Evolutionary conservation across 1,139 yeast genomes (phyloP), one percentile per base, ranked within the genome.

Genomic region (Sugiyamaella grinbergsii): DNA sequence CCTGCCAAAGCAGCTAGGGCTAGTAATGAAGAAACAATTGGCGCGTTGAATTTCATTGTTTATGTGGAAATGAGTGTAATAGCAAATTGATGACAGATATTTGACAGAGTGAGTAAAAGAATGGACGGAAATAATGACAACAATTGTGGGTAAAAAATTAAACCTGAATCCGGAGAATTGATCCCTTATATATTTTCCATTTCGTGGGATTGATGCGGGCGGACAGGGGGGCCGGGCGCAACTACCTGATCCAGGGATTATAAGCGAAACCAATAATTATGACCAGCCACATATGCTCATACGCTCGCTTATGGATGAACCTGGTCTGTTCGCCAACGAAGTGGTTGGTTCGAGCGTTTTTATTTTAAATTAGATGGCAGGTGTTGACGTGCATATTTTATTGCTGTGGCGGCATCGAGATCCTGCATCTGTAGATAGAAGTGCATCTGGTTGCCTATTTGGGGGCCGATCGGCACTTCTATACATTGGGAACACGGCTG

Each of bases 1-100:
- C 50, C 52, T 4, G 51, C 50, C 1, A 50, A 32, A 16, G 40
- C 37, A 18, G 49, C 41, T n/a, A 47, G 33, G 10, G 49, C 29
- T 13, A 47, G 34, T 28, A 50, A 38, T 13, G 54, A 47, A 4
- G 50, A 22, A 15, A 28, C 15, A 20, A 36, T n/a, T 19, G 42
- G 32, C 8, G 48, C 36, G 18, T 16, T n/a, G 20, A 43, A 37
- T 41, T 48, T 48, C 51, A 48, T 48, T 34, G 29, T 19, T 16
- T 11, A 29, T 4, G n/a, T 41, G 10, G 15, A 11, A 36, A 22
- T 10, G 40, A 36, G 22, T 36, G 40, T 22, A 15, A 15, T 8
- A 32, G 37, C 31, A 31, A n/a, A 31, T 15, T 10, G 10, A 34
- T 3, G 20, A 36, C 2, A 36, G 40, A n/a, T n/a, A n/a, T n/a